phyloP scores from a whole-genome alignment of 148 eudicot species.

The Amaranthus hypochondriacus region DNA sequence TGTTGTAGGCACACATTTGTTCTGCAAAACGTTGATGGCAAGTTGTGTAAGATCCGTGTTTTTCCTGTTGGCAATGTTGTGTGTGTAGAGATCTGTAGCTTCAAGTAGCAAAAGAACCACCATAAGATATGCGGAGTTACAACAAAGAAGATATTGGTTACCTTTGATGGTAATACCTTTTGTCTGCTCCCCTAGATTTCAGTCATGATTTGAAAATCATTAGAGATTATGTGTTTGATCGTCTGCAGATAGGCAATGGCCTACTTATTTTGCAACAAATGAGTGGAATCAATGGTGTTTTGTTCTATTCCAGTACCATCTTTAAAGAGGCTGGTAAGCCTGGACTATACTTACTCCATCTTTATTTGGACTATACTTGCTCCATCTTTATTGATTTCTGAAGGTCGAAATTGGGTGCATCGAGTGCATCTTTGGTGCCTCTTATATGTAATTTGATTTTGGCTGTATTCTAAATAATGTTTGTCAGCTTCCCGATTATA shows the following conservation, averaged over 20 bases:
- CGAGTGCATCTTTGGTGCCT: neutral
- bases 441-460: neutral
- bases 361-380: neutral
- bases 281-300: constrained; percentile 83
- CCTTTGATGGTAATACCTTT: constrained; percentile 70
- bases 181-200: constrained; percentile 1
- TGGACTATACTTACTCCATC: neutral
- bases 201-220: constrained; percentile 8
- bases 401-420: neutral
- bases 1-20: neutral
- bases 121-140: constrained; percentile 71
- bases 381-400: neutral
- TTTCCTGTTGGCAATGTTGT: constrained; percentile 13
- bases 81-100: constrained; percentile 69
- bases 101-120: constrained; percentile 71
- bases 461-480: neutral
- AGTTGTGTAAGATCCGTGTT: constrained; percentile 4
- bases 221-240: constrained; percentile 13
- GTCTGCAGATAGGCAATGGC: constrained; percentile 86
- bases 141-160: constrained; percentile 85
- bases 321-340: constrained; percentile 74
- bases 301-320: constrained; percentile 84
- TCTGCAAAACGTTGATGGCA: neutral
- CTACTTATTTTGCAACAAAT: constrained; percentile 80
- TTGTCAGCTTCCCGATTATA: neutral